Percentiles rank a stretch among this genome's conserved stretches.
These are phyloP conservation scores for Hibiscus tridactylites DNA, from an alignment of 345 rosid species.

Conservation along the genomic window DNA sequence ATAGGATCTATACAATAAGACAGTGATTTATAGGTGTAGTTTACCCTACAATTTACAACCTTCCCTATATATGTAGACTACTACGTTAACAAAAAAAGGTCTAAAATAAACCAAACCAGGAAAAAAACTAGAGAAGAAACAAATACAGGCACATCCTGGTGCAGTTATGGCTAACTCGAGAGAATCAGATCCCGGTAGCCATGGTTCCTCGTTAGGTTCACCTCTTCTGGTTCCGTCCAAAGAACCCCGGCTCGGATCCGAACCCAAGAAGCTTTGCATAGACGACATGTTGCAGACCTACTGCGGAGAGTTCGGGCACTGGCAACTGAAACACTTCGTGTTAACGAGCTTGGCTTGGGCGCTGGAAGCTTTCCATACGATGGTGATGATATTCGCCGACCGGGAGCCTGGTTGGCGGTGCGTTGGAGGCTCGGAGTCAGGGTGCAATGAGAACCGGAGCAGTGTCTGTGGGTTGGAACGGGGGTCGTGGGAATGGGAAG, in stretches of 20 bases:
- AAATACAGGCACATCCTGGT: not conserved
- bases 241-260: conserved; percentile 12
- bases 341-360: conserved; percentile 84
- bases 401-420: conserved; percentile 60
- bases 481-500: conserved; percentile 73
- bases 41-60: not conserved
- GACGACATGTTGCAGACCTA: conserved; percentile 69
- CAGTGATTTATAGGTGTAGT: too few species aligned
- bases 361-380: conserved; percentile 82
- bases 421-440: conserved; percentile 14
- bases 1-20: too few species aligned
- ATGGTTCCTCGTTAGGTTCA: conserved; percentile 13
- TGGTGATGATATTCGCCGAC: conserved; percentile 95
- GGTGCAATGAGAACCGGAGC: conserved; percentile 30
- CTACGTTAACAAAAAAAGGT: not conserved
- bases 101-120: not conserved
- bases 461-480: conserved; percentile 42
- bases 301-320: conserved; percentile 86
- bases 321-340: conserved; percentile 85
- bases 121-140: not conserved
- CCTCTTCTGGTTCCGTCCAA: conserved; percentile 22
- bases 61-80: not conserved
- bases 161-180: conserved; percentile 6
- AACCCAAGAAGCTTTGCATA: conserved; percentile 41
- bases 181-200: conserved; percentile 11